These are phyloP conservation scores for Hymenoscyphus infarciens DNA, from an alignment of 2,329 filamentous ascomycete species.

Conservation along the genomic window DNA sequence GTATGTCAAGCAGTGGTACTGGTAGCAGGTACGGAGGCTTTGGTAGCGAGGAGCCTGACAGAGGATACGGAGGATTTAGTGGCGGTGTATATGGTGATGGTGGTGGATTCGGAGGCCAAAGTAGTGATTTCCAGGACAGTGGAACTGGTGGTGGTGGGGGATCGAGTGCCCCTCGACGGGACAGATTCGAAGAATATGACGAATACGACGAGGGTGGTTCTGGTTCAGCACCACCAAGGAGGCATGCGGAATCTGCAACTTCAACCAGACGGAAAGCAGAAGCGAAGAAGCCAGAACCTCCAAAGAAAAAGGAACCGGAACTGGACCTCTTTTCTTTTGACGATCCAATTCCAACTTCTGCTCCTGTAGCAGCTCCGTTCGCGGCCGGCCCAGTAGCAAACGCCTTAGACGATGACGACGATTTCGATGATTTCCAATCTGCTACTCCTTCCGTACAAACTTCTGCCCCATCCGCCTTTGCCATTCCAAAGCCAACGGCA, in stretches of 20 bases:
- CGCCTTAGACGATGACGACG: slow-evolving; percentile 67
- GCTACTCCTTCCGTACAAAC: slow-evolving; percentile 57
- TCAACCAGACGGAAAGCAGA: slow-evolving; percentile 40
- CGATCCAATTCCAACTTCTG: slow-evolving; percentile 56
- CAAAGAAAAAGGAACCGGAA: slow-evolving; percentile 84
- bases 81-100: slow-evolving; percentile 90
- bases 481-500: slow-evolving; percentile 44
- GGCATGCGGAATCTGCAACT: slow-evolving; percentile 28
- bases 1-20: slow-evolving; percentile 46
- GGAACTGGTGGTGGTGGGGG: slow-evolving; percentile 28
- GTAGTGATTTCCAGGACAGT: slow-evolving; percentile 66
- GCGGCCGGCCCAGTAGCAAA: slow-evolving; percentile 40
- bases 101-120: slow-evolving; percentile 82
- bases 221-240: slow-evolving; percentile 40
- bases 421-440: slow-evolving; percentile 97
- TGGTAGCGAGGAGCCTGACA: slow-evolving; percentile 72
- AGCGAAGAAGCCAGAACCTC: slow-evolving; percentile 62
- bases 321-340: slow-evolving; percentile 92
- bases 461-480: slow-evolving; percentile 42
- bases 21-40: slow-evolving; percentile 72
- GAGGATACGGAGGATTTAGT: slow-evolving; percentile 57
- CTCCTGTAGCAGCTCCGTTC: slow-evolving; percentile 42
- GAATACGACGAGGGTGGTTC: slow-evolving; percentile 79
- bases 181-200: slow-evolving; percentile 94
- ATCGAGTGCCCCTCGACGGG: slow-evolving; percentile 45